Percentiles rank a stretch among this genome's conserved stretches.
These are phyloP conservation scores for Cymbopogon citratus DNA, from an alignment of 176 grass and related monocot genomes.

Conservation along the genomic window DNA sequence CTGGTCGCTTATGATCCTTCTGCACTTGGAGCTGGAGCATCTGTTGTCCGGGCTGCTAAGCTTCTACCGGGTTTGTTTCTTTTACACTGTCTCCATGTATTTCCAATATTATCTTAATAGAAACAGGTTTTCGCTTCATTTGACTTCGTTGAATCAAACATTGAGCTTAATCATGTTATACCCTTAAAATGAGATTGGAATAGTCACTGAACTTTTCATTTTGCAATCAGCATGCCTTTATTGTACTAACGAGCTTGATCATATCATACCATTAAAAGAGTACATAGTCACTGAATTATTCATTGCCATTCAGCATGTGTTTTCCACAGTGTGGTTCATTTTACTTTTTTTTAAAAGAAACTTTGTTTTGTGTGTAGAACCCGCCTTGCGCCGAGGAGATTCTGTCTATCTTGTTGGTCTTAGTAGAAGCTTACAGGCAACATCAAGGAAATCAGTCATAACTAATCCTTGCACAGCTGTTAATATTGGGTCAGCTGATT, in stretches of 20 bases:
- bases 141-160: background rate
- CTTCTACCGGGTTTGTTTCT: conserved; percentile 85
- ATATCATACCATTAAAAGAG: background rate
- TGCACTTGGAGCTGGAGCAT: conserved; percentile 84
- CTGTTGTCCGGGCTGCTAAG: conserved; percentile 86
- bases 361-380: conserved; percentile 47
- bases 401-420: conserved; percentile 94
- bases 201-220: background rate
- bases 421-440: conserved; percentile 97
- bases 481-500: conserved; percentile 97
- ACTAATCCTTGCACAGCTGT: conserved; percentile 99
- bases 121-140: background rate
- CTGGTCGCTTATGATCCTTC: conserved; percentile 96
- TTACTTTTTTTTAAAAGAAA: background rate
- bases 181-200: background rate
- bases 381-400: conserved; percentile 86
- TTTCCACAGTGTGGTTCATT: background rate
- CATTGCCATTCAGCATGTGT: background rate
- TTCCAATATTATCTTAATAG: background rate
- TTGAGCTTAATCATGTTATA: background rate
- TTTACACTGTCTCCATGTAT: background rate
- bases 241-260: background rate
- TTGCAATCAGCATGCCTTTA: background rate
- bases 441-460: conserved; percentile 96
- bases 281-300: background rate